A percentile compares a stretch with the other conserved stretches of the same genome.
Evolutionary conservation across 345 rosid species (phyloP).

Genomic region (Eucalyptus curtisii): DNA sequence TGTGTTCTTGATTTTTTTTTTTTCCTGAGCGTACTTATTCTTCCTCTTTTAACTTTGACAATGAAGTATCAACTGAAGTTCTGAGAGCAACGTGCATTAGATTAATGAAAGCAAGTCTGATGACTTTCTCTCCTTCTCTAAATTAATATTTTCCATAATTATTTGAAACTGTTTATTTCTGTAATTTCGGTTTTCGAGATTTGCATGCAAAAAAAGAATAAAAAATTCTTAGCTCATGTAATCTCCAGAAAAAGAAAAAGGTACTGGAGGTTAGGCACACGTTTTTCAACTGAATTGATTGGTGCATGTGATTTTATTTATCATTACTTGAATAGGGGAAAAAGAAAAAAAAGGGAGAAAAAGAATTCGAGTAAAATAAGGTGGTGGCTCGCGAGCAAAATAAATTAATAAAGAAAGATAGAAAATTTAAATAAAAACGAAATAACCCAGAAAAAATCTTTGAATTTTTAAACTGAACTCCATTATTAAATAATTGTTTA

Average conservation of each 20-base stretch:
- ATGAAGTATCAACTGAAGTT: not conserved
- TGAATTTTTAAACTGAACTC: not conserved
- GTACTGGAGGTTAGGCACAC: not conserved
- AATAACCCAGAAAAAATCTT: not conserved
- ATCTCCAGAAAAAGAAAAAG: not conserved
- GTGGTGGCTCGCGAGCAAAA: not conserved
- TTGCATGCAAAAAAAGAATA: not conserved
- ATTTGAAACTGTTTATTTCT: no score
- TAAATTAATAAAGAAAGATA: not conserved
- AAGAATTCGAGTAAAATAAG: not conserved
- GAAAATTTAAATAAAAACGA: not conserved
- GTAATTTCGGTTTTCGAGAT: not conserved
- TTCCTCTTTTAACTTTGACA: not conserved
- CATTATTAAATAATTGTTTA: not conserved
- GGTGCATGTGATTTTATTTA: not conserved
- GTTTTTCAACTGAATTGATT: not conserved
- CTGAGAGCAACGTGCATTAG: not conserved
- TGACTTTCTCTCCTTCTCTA: not conserved
- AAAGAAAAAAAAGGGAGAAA: not conserved
- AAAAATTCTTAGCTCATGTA: not conserved
- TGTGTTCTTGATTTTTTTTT: no score
- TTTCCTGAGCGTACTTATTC: not conserved
- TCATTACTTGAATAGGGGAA: not conserved
- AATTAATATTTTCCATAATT: not conserved
- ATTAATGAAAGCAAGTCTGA: not conserved